Conservation (phyloP, 495 filamentous ascomycete genomes). For the Parathielavia hyrcaniae region DNA sequence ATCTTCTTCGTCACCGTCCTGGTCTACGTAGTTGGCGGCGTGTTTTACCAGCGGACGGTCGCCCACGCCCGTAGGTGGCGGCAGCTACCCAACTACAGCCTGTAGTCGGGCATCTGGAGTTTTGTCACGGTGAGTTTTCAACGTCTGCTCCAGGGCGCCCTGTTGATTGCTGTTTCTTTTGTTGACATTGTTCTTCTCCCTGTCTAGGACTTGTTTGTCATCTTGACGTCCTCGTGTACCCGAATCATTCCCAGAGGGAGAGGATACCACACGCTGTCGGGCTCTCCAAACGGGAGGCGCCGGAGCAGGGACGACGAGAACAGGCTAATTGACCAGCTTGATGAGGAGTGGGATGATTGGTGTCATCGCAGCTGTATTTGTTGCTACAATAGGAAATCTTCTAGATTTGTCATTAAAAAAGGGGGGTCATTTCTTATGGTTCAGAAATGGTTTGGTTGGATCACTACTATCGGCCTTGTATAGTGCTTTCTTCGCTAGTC, state of each 20-base stretch:
- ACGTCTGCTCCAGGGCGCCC: conserved; percentile 10
- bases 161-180: not conserved
- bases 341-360: conserved; percentile 78
- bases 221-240: conserved; percentile 69
- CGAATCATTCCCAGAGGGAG: conserved; percentile 56
- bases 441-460: no score
- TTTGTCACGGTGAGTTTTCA: conserved; percentile 64
- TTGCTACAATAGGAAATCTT: no score
- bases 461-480: not conserved
- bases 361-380: not conserved
- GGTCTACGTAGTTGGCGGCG: conserved; percentile 86
- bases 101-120: conserved; percentile 83
- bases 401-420: no score
- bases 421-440: no score
- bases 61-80: conserved; percentile 93
- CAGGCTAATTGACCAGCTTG: conserved; percentile 87
- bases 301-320: conserved; percentile 76
- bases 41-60: conserved; percentile 91
- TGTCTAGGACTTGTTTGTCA: conserved; percentile 71
- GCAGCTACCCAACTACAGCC: conserved; percentile 86
- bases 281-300: conserved; percentile 42
- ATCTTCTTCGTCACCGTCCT: conserved; percentile 78
- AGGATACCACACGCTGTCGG: conserved; percentile 55
- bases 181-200: conserved; percentile 10
- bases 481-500: not conserved